Evolutionary conservation across 257 asterid genomes (phyloP).

Genomic region (Phtheirospermum japonicum): DNA sequence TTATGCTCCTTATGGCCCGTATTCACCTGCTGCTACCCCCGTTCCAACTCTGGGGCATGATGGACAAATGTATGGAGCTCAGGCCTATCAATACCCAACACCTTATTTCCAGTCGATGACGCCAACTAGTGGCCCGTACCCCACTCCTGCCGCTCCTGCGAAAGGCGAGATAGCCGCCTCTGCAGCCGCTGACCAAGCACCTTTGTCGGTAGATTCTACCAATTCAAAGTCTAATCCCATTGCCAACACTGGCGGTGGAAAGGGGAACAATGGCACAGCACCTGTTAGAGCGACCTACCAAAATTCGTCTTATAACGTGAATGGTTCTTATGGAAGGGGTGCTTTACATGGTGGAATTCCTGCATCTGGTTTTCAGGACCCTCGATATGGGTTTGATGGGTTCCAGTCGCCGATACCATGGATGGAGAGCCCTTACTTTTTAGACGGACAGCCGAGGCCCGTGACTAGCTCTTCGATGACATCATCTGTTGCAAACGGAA

Average conservation of each 20-base stretch:
- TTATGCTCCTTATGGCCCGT: conserved; percentile 58
- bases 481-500: conserved; percentile 42
- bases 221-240: conserved; percentile 48
- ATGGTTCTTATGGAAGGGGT: conserved; percentile 48
- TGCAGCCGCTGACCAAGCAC: conserved; percentile 48
- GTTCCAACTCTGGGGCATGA: conserved; percentile 66
- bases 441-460: conserved; percentile 59
- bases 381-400: conserved; percentile 58
- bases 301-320: conserved; percentile 42
- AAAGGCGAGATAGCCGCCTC: conserved; percentile 56
- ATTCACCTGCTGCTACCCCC: conserved; percentile 63
- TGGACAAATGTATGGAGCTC: conserved; percentile 69
- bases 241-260: conserved; percentile 44
- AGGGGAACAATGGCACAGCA: conserved; percentile 43
- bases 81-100: conserved; percentile 64
- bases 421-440: conserved; percentile 52
- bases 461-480: conserved; percentile 41
- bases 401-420: conserved; percentile 56
- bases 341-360: conserved; percentile 50
- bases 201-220: conserved; percentile 48
- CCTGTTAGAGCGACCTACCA: conserved; percentile 33
- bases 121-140: conserved; percentile 40
- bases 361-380: conserved; percentile 59
- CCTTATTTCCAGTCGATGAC: conserved; percentile 58
- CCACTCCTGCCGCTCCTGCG: conserved; percentile 36